phyloP scores from a whole-genome alignment of 139 green algal genomes.

The Desmodesmus armatus region DNA sequence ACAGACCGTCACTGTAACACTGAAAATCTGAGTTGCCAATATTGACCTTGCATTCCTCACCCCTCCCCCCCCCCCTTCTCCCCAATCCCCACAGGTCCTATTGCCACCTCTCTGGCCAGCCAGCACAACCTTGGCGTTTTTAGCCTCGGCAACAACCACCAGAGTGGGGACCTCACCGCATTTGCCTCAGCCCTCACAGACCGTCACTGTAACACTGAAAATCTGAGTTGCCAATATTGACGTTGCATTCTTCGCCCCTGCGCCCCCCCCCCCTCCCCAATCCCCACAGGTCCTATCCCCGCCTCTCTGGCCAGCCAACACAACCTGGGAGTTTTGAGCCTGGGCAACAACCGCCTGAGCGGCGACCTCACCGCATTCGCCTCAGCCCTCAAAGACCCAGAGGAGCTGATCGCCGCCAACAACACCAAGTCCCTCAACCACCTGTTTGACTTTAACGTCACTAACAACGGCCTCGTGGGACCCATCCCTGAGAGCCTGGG shows the following conservation, averaged over 20 bases:
- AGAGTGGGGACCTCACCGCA: neutral
- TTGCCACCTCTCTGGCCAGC: neutral
- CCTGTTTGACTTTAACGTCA: slow-evolving; percentile 29
- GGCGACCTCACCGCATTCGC: slow-evolving; percentile 17
- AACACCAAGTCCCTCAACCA: neutral
- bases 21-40: too few species aligned
- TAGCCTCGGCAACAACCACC: slow-evolving; percentile 14
- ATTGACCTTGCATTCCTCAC: too few species aligned
- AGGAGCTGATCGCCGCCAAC: neutral
- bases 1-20: too few species aligned
- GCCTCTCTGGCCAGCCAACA: slow-evolving; percentile 3
- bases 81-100: neutral
- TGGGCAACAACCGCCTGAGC: slow-evolving; percentile 9
- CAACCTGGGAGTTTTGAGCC: slow-evolving; percentile 18
- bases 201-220: too few species aligned
- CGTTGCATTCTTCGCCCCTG: too few species aligned
- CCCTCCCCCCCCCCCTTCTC: neutral
- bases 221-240: too few species aligned
- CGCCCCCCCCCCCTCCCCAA: too few species aligned
- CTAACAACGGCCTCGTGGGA: neutral
- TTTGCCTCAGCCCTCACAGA: slow-evolving; percentile 22
- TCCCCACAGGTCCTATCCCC: neutral
- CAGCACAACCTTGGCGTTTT: slow-evolving; percentile 16
- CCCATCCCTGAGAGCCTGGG: neutral
- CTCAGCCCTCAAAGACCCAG: neutral